Percentiles rank a stretch among this genome's conserved stretches.
Evolutionary conservation across 2,329 filamentous ascomycete genomes (phyloP).

Genomic region (Fusarium sp.): DNA sequence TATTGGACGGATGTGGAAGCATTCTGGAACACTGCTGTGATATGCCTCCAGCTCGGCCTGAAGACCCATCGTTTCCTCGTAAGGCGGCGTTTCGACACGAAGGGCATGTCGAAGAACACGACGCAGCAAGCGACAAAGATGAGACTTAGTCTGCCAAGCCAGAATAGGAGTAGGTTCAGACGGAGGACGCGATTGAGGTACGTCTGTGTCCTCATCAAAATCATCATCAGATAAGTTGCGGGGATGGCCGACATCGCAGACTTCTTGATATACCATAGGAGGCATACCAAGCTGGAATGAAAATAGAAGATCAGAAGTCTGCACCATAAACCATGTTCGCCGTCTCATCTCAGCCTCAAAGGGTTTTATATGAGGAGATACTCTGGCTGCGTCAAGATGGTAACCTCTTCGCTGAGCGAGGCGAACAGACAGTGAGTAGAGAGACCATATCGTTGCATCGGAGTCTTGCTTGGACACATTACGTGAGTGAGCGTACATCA

Average conservation of each 20-base stretch:
- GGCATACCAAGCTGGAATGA: conserved; percentile 68
- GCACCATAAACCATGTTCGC: conserved; percentile 62
- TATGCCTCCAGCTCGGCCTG: conserved; percentile 58
- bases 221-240: conserved; percentile 64
- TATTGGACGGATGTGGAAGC: conserved; percentile 59
- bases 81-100: conserved; percentile 54
- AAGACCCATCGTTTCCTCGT: conserved; percentile 53
- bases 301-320: conserved; percentile 63
- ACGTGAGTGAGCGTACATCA: conserved; percentile 61
- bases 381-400: conserved; percentile 61
- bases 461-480: conserved; percentile 58
- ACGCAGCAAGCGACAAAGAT: conserved; percentile 59
- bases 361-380: conserved; percentile 58
- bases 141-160: conserved; percentile 60
- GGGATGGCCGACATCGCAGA: conserved; percentile 62
- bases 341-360: conserved; percentile 67
- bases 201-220: conserved; percentile 61
- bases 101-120: conserved; percentile 59
- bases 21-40: conserved; percentile 54
- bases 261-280: conserved; percentile 61
- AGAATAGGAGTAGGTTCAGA: conserved; percentile 61
- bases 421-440: conserved; percentile 61
- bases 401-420: conserved; percentile 67
- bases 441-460: conserved; percentile 61
- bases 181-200: conserved; percentile 59